Evolutionary conservation across 768 basidiomycete species (phyloP).

Genomic region (Boletales sp.): DNA sequence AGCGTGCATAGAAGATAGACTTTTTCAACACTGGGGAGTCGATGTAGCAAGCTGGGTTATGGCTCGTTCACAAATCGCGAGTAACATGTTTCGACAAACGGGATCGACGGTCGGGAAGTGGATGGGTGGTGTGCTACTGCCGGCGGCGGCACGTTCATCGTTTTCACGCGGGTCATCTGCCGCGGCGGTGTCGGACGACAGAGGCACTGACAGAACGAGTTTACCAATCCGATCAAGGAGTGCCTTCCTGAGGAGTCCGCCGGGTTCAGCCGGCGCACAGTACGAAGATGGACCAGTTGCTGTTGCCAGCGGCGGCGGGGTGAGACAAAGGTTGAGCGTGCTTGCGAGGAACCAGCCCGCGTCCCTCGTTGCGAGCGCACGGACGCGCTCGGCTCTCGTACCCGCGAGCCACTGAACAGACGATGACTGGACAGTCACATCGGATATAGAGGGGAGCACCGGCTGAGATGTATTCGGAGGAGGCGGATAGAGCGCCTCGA

Average conservation of each 20-base stretch:
- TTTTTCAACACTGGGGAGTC: neutral
- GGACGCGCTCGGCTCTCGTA: conserved; percentile 17
- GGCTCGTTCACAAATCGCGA: conserved; percentile 28
- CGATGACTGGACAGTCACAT: neutral
- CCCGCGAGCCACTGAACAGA: conserved; percentile 9
- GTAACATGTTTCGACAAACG: conserved; percentile 24
- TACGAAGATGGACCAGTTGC: neutral
- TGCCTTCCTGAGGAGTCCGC: conserved; percentile 8
- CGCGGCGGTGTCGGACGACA: neutral
- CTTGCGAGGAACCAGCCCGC: conserved; percentile 27
- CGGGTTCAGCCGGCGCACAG: neutral
- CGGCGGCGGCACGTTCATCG: too few relatives aligned
- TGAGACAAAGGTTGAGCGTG: conserved; percentile 22
- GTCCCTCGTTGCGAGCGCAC: conserved; percentile 23
- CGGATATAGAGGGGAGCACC: too few relatives aligned
- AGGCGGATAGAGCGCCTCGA: conserved; percentile 18
- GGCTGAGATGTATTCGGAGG: neutral
- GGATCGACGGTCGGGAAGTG: conserved; percentile 10
- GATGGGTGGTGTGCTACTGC: too few relatives aligned
- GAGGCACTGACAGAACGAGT: conserved; percentile 13
- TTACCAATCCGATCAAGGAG: conserved; percentile 23
- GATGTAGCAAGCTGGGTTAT: conserved; percentile 9
- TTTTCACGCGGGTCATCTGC: too few relatives aligned
- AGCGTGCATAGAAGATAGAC: conserved; percentile 13
- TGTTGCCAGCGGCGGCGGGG: neutral